Evolutionary conservation across 2,329 filamentous ascomycete genomes (phyloP).

Genomic region (Fusarium phyllophilum): DNA sequence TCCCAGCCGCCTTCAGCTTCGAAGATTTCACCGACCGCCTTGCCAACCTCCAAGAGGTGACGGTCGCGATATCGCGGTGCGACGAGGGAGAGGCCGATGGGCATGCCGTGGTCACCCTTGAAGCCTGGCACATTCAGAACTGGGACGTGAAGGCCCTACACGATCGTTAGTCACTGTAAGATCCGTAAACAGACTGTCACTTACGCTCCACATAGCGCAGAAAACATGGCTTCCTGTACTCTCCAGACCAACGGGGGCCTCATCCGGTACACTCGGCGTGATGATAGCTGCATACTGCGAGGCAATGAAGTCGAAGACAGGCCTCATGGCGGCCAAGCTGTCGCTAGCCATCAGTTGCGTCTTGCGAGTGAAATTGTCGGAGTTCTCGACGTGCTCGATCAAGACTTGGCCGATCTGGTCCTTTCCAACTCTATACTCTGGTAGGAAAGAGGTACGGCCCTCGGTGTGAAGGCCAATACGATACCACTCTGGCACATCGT

Average conservation of each 20-base stretch:
- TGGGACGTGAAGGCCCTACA: conserved; percentile 64
- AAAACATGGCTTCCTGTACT: conserved; percentile 67
- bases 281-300: conserved; percentile 65
- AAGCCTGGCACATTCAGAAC: conserved; percentile 74
- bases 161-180: not conserved
- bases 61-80: conserved; percentile 59
- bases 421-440: conserved; percentile 63
- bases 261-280: conserved; percentile 68
- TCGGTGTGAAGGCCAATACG: conserved; percentile 62
- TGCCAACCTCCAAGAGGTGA: conserved; percentile 56
- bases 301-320: conserved; percentile 64
- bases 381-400: conserved; percentile 64
- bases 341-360: conserved; percentile 65
- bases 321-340: conserved; percentile 62
- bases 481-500: conserved; percentile 63
- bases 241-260: conserved; percentile 64
- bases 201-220: conserved; percentile 64
- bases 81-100: conserved; percentile 67
- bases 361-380: conserved; percentile 54
- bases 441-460: conserved; percentile 63
- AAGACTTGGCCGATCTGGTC: conserved; percentile 59
- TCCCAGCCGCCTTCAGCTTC: conserved; percentile 45
- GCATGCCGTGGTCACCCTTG: conserved; percentile 61
- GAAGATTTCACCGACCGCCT: conserved; percentile 51
- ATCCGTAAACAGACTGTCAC: conserved; percentile 23